A percentile compares a stretch with the other conserved stretches of the same genome.
These are phyloP conservation scores for Rubus parviflorus DNA, from an alignment of 306 rosid genomes.

Conservation along the genomic window DNA sequence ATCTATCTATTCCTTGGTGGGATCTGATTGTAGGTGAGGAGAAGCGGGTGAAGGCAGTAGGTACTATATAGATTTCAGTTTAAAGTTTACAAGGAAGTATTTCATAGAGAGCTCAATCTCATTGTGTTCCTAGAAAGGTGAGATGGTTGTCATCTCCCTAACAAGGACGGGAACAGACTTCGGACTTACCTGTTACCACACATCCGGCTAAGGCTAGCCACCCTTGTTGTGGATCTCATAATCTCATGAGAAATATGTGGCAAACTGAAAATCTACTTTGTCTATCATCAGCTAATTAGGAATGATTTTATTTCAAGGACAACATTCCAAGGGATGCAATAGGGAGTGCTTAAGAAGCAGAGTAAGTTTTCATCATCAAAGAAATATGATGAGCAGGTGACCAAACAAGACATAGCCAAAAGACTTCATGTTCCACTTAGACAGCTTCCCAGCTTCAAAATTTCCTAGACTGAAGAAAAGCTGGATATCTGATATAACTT, in stretches of 20 bases:
- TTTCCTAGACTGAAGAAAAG: background rate
- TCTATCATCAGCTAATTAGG: background rate
- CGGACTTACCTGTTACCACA: constrained; percentile 22
- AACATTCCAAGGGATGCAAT: background rate
- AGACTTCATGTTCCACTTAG: background rate
- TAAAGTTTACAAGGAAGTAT: background rate
- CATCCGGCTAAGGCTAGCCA: constrained; percentile 2
- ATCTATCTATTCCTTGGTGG: background rate
- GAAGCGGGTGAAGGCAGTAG: background rate
- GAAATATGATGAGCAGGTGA: background rate
- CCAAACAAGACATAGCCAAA: background rate
- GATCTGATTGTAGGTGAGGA: background rate
- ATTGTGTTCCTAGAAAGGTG: constrained; percentile 40
- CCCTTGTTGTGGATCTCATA: background rate
- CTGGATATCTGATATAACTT: background rate
- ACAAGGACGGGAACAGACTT: constrained; percentile 31
- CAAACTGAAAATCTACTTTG: background rate
- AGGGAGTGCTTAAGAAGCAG: background rate
- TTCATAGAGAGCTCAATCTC: background rate
- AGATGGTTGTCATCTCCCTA: constrained; percentile 58
- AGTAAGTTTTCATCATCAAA: background rate
- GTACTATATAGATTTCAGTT: background rate
- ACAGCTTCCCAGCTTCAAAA: background rate
- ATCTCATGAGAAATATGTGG: background rate
- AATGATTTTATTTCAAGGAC: background rate